A percentile compares a stretch with the other conserved stretches of the same genome.
Conservation (phyloP, 2,329 filamentous ascomycete species). For the Periconia digitata region DNA sequence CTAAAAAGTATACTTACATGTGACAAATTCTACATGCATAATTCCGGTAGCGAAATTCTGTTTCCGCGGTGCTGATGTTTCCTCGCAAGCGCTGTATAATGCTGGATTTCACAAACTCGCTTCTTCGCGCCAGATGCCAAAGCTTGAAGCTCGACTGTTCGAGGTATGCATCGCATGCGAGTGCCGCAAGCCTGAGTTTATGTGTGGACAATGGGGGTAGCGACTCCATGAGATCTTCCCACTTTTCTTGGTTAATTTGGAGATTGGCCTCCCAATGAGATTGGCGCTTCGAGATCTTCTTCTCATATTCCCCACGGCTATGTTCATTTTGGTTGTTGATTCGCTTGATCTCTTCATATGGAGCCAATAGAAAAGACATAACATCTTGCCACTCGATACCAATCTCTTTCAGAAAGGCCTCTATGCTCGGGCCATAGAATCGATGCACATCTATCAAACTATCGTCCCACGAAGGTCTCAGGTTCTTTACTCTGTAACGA, state of each 20-base stretch:
- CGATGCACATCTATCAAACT: slow-evolving; percentile 36
- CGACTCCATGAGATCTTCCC: slow-evolving; percentile 30
- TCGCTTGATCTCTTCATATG: slow-evolving; percentile 10
- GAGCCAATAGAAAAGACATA: slow-evolving; percentile 44
- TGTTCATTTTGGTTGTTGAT: slow-evolving; percentile 13
- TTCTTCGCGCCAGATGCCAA: slow-evolving; percentile 45
- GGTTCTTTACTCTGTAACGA: slow-evolving; percentile 19
- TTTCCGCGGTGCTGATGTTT: background rate
- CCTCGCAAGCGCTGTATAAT: slow-evolving; percentile 7
- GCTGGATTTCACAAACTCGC: slow-evolving; percentile 14
- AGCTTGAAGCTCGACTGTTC: slow-evolving; percentile 39
- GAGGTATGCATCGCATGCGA: slow-evolving; percentile 42
- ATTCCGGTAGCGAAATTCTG: slow-evolving; percentile 20
- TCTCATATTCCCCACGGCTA: slow-evolving; percentile 9
- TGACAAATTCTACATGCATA: slow-evolving; percentile 35
- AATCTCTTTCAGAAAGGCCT: slow-evolving; percentile 39
- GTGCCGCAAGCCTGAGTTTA: slow-evolving; percentile 33
- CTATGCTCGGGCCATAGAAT: slow-evolving; percentile 37
- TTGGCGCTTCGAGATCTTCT: slow-evolving; percentile 13
- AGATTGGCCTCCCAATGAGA: slow-evolving; percentile 33
- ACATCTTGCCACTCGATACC: slow-evolving; percentile 41
- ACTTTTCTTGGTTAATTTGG: slow-evolving; percentile 29
- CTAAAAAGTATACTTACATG: slow-evolving; percentile 33
- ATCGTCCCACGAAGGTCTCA: slow-evolving; percentile 27
- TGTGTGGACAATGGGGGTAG: slow-evolving; percentile 26